A percentile compares a stretch with the other conserved stretches of the same genome.
phyloP scores from a whole-genome alignment of 371 early-diverging fungal species.

The Syncephalis plumigaleata region DNA sequence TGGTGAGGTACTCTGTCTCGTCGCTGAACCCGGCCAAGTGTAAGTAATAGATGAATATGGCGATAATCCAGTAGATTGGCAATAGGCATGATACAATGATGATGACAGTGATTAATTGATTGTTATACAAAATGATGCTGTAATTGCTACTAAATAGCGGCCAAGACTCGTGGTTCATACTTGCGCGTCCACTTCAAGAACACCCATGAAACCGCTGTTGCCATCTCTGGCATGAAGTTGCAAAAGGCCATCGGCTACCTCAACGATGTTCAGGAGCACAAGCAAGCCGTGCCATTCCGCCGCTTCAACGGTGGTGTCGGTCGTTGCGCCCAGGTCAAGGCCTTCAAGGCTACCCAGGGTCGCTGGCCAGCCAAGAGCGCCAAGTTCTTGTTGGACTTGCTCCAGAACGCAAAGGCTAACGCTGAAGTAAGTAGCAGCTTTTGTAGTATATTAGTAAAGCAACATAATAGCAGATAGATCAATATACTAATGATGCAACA shows the following conservation, averaged over 20 bases:
- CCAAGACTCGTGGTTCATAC: conserved; percentile 89
- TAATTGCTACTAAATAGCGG: conserved; percentile 27
- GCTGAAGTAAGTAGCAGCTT: conserved; percentile 45
- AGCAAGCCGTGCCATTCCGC: conserved; percentile 97
- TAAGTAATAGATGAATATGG: conserved; percentile 9
- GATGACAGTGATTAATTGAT: too few relatives aligned
- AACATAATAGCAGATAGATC: too few relatives aligned
- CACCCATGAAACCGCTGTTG: conserved; percentile 95
- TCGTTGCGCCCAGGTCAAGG: conserved; percentile 96
- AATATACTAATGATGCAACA: background rate
- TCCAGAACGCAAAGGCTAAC: conserved; percentile 96
- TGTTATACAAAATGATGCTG: too few relatives aligned
- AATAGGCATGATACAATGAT: background rate
- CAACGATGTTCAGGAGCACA: conserved; percentile 89
- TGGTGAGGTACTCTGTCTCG: conserved; percentile 40
- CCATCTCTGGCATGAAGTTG: conserved; percentile 89
- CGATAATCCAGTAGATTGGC: background rate
- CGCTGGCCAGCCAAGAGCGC: conserved; percentile 99
- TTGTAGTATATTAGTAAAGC: background rate
- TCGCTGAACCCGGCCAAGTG: conserved; percentile 31
- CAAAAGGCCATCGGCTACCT: conserved; percentile 91
- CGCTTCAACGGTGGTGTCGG: conserved; percentile 97
- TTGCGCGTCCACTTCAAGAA: conserved; percentile 97
- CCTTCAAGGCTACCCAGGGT: conserved; percentile 83
- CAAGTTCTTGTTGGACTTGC: conserved; percentile 81